Evolutionary conservation across 2,329 filamentous ascomycete species (phyloP).

Genomic region (Fusarium sp.): DNA sequence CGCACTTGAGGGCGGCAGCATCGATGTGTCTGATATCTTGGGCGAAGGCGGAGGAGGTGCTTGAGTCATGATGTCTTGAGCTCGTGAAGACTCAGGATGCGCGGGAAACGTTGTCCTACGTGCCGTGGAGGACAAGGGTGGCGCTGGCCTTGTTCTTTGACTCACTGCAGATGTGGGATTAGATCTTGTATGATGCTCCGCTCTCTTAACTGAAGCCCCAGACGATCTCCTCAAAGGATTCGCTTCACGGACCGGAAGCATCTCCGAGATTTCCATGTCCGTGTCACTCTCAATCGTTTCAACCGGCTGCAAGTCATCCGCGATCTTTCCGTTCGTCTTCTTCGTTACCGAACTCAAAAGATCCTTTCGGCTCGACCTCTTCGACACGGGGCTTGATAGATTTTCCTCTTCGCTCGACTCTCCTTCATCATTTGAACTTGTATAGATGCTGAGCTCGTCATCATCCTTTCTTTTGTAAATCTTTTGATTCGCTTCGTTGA

Average conservation of each 20-base stretch:
- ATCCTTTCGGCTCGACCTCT: neutral
- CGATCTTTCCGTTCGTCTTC: neutral
- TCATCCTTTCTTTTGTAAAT: conserved; percentile 19
- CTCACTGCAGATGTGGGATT: neutral
- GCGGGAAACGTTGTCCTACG: neutral
- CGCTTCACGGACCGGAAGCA: neutral
- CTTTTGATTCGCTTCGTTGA: conserved; percentile 33
- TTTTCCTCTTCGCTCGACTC: conserved; percentile 2
- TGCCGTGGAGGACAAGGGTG: neutral
- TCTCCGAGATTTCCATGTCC: conserved; percentile 28
- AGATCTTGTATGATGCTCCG: neutral
- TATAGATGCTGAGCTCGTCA: conserved; percentile 27
- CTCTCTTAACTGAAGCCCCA: neutral
- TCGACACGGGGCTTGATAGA: neutral
- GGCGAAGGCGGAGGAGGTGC: conserved; percentile 31
- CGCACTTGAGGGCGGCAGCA: conserved; percentile 31
- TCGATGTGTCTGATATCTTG: conserved; percentile 27
- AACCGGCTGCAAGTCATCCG: neutral
- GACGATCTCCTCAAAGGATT: neutral
- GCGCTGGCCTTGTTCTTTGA: neutral
- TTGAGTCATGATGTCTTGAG: conserved; percentile 18
- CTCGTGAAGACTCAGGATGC: conserved; percentile 20
- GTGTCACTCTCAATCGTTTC: conserved; percentile 22
- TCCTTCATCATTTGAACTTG: conserved; percentile 25
- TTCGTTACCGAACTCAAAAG: neutral